A percentile compares a stretch with the other conserved stretches of the same genome.
phyloP scores from a whole-genome alignment of 768 basidiomycete species.

The Crucibulum laeve region DNA sequence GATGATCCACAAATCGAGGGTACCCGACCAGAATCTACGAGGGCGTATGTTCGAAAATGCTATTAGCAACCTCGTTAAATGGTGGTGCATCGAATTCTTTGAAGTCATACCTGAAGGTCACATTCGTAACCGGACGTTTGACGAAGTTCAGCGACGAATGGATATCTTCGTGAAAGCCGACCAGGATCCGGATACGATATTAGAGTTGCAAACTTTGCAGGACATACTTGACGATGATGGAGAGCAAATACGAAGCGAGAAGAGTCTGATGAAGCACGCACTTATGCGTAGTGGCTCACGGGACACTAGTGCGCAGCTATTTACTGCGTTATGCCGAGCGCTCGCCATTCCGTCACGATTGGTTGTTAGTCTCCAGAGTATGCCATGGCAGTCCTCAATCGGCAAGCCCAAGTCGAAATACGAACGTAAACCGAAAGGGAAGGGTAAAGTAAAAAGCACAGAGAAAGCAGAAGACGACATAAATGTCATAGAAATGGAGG shows the following conservation, averaged over 20 bases:
- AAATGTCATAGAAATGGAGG: constrained; percentile 23
- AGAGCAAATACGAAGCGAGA: constrained; percentile 69
- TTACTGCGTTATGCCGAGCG: constrained; percentile 84
- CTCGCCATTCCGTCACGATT: constrained; percentile 84
- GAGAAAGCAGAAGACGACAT: constrained; percentile 20
- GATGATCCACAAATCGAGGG: constrained; percentile 72
- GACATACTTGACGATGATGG: constrained; percentile 47
- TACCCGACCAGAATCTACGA: constrained; percentile 78
- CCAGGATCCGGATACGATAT: constrained; percentile 18
- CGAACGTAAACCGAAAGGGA: constrained; percentile 31
- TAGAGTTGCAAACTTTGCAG: constrained; percentile 40
- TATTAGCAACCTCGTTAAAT: constrained; percentile 65
- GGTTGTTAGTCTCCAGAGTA: constrained; percentile 86
- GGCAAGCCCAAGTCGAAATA: constrained; percentile 50
- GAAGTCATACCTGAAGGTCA: constrained; percentile 60
- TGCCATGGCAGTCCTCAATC: constrained; percentile 79
- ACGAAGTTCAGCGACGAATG: constrained; percentile 55
- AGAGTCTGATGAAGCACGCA: constrained; percentile 92
- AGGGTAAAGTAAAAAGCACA: constrained; percentile 31
- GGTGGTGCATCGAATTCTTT: constrained; percentile 83
- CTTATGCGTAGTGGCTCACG: constrained; percentile 75
- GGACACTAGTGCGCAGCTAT: constrained; percentile 87
- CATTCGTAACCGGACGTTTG: constrained; percentile 72
- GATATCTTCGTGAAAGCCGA: constrained; percentile 22
- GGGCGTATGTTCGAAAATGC: constrained; percentile 87